phyloP scores from a whole-genome alignment of 2,329 filamentous ascomycete genomes.

The Pseudofabraea citricarpa region DNA sequence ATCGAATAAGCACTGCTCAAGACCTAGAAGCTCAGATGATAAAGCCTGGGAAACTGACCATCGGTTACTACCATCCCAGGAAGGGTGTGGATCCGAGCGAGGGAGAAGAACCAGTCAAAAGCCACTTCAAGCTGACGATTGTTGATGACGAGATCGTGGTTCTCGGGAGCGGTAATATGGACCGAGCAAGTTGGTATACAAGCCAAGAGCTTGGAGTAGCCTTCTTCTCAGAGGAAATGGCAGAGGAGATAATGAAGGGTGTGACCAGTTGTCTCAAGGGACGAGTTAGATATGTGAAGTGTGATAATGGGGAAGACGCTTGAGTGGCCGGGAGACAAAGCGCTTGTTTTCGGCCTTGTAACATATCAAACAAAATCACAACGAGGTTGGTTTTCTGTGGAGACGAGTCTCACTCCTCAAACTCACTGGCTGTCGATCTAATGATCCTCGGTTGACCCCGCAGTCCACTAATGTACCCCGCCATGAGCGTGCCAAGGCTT shows the following conservation, averaged over 20 bases:
- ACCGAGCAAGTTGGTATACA: slow-evolving; percentile 81
- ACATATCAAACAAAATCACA: no score
- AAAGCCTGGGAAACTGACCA: slow-evolving; percentile 17
- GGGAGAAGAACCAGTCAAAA: slow-evolving; percentile 59
- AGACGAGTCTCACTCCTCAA: no score
- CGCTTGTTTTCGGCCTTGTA: no score
- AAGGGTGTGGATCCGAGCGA: slow-evolving; percentile 19
- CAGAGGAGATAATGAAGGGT: slow-evolving; percentile 24
- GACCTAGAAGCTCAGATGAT: slow-evolving; percentile 10
- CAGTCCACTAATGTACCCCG: no score
- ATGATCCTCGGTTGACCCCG: no score
- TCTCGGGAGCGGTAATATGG: slow-evolving; percentile 78
- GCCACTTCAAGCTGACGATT: slow-evolving; percentile 73
- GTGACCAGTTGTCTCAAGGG: slow-evolving; percentile 5
- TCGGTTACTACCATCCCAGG: slow-evolving; percentile 25
- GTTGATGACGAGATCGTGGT: slow-evolving; percentile 65
- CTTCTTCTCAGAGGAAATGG: slow-evolving; percentile 39
- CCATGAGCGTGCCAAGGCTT: no score
- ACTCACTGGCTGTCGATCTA: no score
- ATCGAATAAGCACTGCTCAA: no score
- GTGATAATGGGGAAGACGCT: background rate
- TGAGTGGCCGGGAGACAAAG: no score
- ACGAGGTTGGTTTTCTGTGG: no score
- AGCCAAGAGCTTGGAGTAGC: slow-evolving; percentile 76
- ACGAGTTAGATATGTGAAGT: background rate